Evolutionary conservation across 1,284 basidiomycete genomes (phyloP).

Genomic region (Megacollybia platyphylla): DNA sequence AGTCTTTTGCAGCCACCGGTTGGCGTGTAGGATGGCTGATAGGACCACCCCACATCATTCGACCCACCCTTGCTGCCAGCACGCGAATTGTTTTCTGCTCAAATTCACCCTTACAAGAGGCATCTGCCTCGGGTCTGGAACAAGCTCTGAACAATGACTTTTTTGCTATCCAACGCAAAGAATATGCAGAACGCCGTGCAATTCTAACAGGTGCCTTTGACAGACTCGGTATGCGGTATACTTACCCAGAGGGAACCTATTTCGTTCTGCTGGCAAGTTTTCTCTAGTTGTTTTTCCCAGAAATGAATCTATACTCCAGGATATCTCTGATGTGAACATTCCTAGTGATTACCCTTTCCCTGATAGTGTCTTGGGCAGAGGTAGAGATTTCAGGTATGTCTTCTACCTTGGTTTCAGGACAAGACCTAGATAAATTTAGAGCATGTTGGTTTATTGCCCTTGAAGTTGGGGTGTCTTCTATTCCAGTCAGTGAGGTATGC

Average conservation of each 20-base stretch:
- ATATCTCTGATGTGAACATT: slow-evolving; percentile 71
- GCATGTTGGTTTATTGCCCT: slow-evolving; percentile 87
- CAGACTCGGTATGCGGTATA: slow-evolving; percentile 77
- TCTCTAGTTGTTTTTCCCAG: not conserved
- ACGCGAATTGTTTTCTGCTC: slow-evolving; percentile 94
- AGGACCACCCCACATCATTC: slow-evolving; percentile 74
- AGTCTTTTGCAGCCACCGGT: slow-evolving; percentile 96
- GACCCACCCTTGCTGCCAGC: slow-evolving; percentile 79
- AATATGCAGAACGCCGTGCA: slow-evolving; percentile 76
- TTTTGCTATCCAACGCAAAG: slow-evolving; percentile 66
- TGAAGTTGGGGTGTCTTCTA: slow-evolving; percentile 81
- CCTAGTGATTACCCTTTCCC: slow-evolving; percentile 83
- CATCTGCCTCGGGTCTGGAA: slow-evolving; percentile 78
- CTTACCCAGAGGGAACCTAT: slow-evolving; percentile 80
- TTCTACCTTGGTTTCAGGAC: not conserved
- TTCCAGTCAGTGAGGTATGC: slow-evolving; percentile 85
- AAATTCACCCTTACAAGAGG: slow-evolving; percentile 88
- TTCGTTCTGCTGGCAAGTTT: slow-evolving; percentile 73
- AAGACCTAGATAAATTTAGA: slow-evolving; percentile 21
- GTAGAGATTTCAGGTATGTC: slow-evolving; percentile 74
- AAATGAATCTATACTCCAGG: slow-evolving; percentile 26
- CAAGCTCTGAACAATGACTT: slow-evolving; percentile 63
- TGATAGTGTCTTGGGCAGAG: slow-evolving; percentile 61
- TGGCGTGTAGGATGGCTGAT: slow-evolving; percentile 98
- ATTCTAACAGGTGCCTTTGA: slow-evolving; percentile 75